Evolutionary conservation across 2,329 filamentous ascomycete genomes (phyloP).

Genomic region (Zymoseptoria passerinii): DNA sequence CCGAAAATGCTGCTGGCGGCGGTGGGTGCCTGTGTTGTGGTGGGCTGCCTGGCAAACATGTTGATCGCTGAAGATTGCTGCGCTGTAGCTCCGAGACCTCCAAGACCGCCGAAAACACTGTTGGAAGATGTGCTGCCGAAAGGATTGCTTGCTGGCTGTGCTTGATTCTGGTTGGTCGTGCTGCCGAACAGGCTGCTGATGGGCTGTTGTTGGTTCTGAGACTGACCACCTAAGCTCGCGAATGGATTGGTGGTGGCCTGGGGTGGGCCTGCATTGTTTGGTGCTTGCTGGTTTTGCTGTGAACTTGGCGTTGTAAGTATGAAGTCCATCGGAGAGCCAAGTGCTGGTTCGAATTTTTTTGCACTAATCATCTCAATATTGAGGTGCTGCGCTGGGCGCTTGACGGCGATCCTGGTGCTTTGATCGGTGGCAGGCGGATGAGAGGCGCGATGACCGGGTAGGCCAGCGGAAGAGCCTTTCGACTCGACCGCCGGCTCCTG

Average conservation of each 20-base stretch:
- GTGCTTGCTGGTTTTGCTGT: constrained; percentile 8
- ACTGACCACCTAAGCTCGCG: not conserved
- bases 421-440: not conserved
- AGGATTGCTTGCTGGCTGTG: constrained; percentile 23
- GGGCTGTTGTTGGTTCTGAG: not conserved
- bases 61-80: constrained; percentile 24
- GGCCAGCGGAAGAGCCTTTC: too few species aligned
- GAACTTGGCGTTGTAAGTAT: not conserved
- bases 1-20: constrained; percentile 15
- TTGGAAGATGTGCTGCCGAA: constrained; percentile 16
- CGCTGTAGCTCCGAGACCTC: constrained; percentile 2
- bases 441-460: not conserved
- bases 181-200: constrained; percentile 12
- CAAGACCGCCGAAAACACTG: not conserved
- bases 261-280: not conserved
- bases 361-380: not conserved
- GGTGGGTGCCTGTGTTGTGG: constrained; percentile 22
- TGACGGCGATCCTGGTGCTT: not conserved
- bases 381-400: not conserved
- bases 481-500: too few species aligned
- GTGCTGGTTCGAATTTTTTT: not conserved
- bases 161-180: constrained; percentile 6
- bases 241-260: not conserved
- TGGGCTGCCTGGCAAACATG: constrained; percentile 23
- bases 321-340: not conserved